These are phyloP conservation scores for Colletotrichum lentis DNA, from an alignment of 2,329 filamentous ascomycete genomes.

Conservation along the genomic window DNA sequence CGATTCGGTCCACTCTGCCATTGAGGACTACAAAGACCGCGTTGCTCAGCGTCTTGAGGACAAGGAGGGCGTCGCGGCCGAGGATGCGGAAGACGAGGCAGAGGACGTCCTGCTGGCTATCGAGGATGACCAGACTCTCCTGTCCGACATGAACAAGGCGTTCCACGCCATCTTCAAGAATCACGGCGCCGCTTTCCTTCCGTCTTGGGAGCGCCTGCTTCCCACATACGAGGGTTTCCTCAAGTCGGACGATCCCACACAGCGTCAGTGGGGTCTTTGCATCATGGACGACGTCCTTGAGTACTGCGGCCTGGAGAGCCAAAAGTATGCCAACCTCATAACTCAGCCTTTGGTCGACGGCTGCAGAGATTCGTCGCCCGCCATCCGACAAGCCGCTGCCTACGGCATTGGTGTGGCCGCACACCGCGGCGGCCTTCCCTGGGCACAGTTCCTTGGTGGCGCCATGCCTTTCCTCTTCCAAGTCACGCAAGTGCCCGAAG, in stretches of 20 bases:
- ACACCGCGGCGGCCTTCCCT: conserved; percentile 85
- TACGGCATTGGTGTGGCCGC: conserved; percentile 97
- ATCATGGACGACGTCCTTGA: conserved; percentile 98
- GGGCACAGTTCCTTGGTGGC: conserved; percentile 85
- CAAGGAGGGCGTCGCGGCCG: conserved; percentile 73
- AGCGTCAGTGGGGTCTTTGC: conserved; percentile 98
- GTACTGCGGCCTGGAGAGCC: conserved; percentile 90
- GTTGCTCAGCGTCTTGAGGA: conserved; percentile 87
- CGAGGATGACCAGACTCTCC: conserved; percentile 93
- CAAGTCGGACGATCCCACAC: conserved; percentile 81
- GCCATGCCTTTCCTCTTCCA: conserved; percentile 85
- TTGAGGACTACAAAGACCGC: conserved; percentile 92
- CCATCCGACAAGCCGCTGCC: conserved; percentile 93
- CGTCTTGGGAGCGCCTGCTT: conserved; percentile 86
- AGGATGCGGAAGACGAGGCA: conserved; percentile 89
- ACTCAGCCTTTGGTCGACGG: conserved; percentile 86
- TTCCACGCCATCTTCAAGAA: conserved; percentile 99
- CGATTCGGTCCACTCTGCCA: conserved; percentile 80
- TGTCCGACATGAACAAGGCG: conserved; percentile 99
- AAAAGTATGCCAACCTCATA: conserved; percentile 85
- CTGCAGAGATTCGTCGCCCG: conserved; percentile 83
- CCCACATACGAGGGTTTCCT: conserved; percentile 87
- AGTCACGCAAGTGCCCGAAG: conserved; percentile 80
- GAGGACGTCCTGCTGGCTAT: conserved; percentile 90
- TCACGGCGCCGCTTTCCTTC: conserved; percentile 84